Base-by-base conservation (phyloP, 106 monocot genomes). In the Amphibolis antarctica region DNA sequence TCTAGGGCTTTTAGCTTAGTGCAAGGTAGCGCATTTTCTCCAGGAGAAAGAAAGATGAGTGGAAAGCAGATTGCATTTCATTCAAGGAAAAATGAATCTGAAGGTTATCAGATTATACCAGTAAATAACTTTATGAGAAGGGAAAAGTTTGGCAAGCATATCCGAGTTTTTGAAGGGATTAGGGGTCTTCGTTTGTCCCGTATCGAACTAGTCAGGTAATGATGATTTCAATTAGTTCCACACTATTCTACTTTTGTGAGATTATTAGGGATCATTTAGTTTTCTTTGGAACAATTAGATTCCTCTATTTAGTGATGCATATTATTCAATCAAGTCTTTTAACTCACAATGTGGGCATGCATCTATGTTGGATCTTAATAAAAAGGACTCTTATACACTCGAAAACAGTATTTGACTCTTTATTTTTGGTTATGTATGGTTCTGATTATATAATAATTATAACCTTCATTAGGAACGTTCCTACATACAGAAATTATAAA, bases 141-240 rank as follows among this genome's bases (percentile, higher is more conserved):
- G 30, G 51, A 76, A 20, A 28, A 50, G 23, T 1, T 20, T 26
- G 53, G 47, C 48, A 66, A 47, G 54, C 28, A 67, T 61, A 50
- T 17, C 42, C 60, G 30, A 50, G 64, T 77, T 44, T 79, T 79
- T 65, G 73, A 76, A 45, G 52, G 29, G 20, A 59, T 86, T 20
- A 79, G 67, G 59, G 60, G 51, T 42, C 86, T 86, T 60, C 86
- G 64, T 11, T 70, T 86, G 23, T 82, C 82, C 26, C 82, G 74
- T 20, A 27, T 29, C 0, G 76, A 79, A 55, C 20, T 82, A 36
- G 62, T 74, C 20, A 86, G 82, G 86, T 86, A 68, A 56, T 18
- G 51, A 28, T 45, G 58, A 59, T 59, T 10, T 19, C 43, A n/a
- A n/a, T 3, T 68, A 46, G 14, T 44, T 17, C 48, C 1, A 43